phyloP scores from a whole-genome alignment of 1,139 yeast species.

The Geotrichum restrictum region DNA sequence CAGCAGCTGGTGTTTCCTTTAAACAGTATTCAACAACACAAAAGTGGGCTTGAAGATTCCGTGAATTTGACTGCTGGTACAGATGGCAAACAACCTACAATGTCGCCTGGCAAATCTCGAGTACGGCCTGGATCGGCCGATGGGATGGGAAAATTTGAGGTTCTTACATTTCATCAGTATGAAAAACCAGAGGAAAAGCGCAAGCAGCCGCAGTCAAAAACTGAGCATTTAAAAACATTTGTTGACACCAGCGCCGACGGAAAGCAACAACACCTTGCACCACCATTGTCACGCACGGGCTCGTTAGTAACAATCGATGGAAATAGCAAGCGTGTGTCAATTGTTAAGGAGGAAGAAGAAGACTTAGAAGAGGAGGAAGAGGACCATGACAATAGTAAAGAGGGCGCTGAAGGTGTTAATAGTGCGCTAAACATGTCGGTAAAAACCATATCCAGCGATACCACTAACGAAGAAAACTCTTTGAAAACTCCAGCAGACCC shows the following conservation, averaged over 20 bases:
- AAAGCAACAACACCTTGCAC: background rate
- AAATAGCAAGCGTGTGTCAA: slow-evolving; percentile 9
- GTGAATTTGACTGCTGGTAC: background rate
- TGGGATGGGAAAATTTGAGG: slow-evolving; percentile 19
- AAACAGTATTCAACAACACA: background rate
- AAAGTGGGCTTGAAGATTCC: slow-evolving; percentile 3
- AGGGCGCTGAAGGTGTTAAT: background rate
- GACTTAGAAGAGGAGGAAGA: background rate
- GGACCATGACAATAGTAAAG: background rate
- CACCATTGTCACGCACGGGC: background rate
- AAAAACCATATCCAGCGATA: background rate
- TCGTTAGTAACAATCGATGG: background rate
- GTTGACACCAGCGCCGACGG: background rate
- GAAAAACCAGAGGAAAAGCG: slow-evolving; percentile 16
- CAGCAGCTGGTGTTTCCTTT: slow-evolving; percentile 21
- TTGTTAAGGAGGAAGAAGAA: slow-evolving; percentile 18
- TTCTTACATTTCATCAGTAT: slow-evolving; percentile 19
- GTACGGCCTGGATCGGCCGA: background rate
- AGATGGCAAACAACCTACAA: too few relatives aligned
- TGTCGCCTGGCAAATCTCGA: background rate
- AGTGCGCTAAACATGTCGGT: background rate
- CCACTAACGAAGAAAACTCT: background rate
- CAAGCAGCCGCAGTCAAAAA: slow-evolving; percentile 1
- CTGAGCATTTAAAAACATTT: too few relatives aligned
- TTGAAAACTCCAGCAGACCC: too few relatives aligned